Evolutionary conservation across 2,329 filamentous ascomycete species (phyloP).

Genomic region (Trichoderma koningii): DNA sequence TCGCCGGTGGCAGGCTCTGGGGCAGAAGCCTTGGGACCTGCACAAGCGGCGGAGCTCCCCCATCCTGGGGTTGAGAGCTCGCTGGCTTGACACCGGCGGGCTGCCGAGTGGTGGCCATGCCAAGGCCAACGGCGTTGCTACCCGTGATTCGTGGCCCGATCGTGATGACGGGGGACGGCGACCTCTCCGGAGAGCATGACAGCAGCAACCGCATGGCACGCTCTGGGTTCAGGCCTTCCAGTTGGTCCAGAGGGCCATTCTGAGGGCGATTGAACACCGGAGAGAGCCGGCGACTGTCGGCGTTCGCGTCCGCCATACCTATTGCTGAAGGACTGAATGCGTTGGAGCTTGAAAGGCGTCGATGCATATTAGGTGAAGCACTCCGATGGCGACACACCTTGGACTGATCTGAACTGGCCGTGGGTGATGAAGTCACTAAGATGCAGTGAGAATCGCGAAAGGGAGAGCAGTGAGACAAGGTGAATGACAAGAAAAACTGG

Average conservation of each 20-base stretch:
- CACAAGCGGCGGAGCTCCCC: neutral
- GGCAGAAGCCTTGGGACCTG: neutral
- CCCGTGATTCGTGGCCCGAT: constrained; percentile 15
- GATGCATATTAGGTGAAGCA: neutral
- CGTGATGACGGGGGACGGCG: neutral
- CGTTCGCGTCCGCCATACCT: neutral
- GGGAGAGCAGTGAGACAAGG: neutral
- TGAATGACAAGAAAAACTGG: neutral
- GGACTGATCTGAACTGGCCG: neutral
- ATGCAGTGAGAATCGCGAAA: no score
- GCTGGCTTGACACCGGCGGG: neutral
- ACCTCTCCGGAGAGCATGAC: constrained; percentile 22
- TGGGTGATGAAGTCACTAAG: neutral
- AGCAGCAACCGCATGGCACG: constrained; percentile 33
- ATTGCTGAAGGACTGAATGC: neutral
- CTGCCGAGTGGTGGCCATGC: neutral
- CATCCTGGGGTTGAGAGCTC: neutral
- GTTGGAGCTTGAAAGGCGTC: neutral
- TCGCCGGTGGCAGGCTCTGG: neutral
- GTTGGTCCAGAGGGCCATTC: neutral
- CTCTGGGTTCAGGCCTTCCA: constrained; percentile 36
- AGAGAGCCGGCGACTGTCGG: neutral
- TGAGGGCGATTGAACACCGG: neutral
- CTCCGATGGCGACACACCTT: neutral
- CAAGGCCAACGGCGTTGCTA: constrained; percentile 16